phyloP scores from a whole-genome alignment of 2,329 filamentous ascomycete genomes.

The Fusarium pseudoanthophilum region DNA sequence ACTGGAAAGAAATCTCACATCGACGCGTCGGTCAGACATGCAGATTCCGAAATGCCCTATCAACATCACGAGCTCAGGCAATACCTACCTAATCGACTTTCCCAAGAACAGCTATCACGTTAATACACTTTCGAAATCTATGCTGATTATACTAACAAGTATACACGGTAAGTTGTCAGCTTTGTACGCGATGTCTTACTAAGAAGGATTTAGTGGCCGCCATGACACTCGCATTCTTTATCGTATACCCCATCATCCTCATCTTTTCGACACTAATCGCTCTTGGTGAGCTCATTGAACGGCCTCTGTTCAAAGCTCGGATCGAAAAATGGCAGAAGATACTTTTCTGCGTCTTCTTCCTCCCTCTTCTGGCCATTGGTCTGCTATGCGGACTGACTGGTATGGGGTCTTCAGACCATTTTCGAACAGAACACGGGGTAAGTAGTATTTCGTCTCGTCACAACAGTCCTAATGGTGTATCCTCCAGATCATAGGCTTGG shows the following conservation, averaged over 20 bases:
- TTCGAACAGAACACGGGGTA: background rate
- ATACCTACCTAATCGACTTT: background rate
- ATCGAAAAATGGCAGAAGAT: background rate
- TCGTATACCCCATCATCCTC: background rate
- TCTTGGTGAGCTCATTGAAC: background rate
- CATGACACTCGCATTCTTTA: background rate
- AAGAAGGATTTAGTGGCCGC: background rate
- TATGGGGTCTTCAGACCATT: background rate
- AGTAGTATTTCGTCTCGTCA: background rate
- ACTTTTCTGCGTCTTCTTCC: background rate
- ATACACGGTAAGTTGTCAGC: background rate
- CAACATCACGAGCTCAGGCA: background rate
- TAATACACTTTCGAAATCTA: background rate
- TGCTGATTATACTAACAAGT: background rate
- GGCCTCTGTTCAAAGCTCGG: background rate
- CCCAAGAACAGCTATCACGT: background rate
- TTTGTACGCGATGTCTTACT: background rate
- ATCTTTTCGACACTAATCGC: background rate
- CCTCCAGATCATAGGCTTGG: accelerated
- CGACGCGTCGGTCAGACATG: background rate
- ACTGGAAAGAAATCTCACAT: background rate
- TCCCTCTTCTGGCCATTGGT: background rate
- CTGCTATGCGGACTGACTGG: background rate
- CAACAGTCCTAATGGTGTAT: accelerated
- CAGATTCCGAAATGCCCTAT: background rate